phyloP scores from a whole-genome alignment of 108 stramenopile species.

The Cylindrotheca closterium region DNA sequence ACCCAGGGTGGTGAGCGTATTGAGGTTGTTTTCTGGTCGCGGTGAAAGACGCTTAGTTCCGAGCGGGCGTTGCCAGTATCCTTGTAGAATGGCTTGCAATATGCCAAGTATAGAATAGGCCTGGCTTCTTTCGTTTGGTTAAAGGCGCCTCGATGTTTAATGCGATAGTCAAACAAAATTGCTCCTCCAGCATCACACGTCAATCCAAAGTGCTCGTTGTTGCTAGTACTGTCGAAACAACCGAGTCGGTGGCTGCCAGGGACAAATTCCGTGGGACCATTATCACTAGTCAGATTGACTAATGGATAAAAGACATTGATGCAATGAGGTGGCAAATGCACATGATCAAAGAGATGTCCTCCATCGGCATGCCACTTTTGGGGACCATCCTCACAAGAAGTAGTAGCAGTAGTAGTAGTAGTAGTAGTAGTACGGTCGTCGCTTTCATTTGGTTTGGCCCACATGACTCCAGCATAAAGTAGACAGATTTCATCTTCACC shows the following conservation, averaged over 20 bases:
- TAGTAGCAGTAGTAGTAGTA: neutral
- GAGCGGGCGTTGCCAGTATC: conserved; percentile 15
- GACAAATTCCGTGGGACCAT: conserved; percentile 20
- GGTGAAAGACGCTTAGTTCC: neutral
- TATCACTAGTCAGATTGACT: conserved; percentile 7
- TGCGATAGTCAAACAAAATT: conserved; percentile 21
- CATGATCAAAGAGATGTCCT: conserved; percentile 16
- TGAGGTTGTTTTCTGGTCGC: neutral
- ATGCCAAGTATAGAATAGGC: conserved; percentile 24
- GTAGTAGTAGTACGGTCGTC: neutral
- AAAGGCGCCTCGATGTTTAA: conserved; percentile 17
- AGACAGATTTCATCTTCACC: conserved; percentile 4
- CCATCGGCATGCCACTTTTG: conserved; percentile 31
- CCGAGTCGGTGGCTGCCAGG: conserved; percentile 10
- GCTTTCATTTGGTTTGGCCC: conserved; percentile 4
- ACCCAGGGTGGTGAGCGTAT: conserved; percentile 9
- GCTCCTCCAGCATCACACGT: conserved; percentile 11
- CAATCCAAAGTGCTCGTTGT: conserved; percentile 5
- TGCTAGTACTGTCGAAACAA: neutral
- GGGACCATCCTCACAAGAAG: neutral
- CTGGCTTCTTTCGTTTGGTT: neutral
- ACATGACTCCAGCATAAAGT: conserved; percentile 32
- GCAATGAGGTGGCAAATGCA: conserved; percentile 21
- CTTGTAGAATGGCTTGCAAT: conserved; percentile 17
- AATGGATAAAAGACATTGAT: conserved; percentile 34